Evolutionary conservation across 345 rosid species (phyloP), one percentile per base, ranked within the genome.

Genomic region (Anastatica hierochuntica): DNA sequence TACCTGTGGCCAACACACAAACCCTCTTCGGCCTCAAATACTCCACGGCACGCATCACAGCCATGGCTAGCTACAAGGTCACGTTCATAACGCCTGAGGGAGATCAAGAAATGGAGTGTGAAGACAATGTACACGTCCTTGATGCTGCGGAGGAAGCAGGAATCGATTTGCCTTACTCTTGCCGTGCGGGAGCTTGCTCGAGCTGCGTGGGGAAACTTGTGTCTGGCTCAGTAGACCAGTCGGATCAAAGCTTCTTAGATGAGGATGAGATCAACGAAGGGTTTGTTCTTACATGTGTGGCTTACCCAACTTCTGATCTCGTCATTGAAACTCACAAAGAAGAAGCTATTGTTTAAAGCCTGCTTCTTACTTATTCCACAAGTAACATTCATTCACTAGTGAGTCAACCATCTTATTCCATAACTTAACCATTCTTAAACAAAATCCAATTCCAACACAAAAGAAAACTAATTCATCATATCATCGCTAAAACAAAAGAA

Each of bases 151-250:
- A 90, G 49, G 95, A 81, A 8, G 1, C 6, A 1, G 98, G 89
- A 0, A 4, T 87, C 1, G 98, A 87, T 54, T 63, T 87, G 29
- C 98, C 98, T 0, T 90, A 82, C 88, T 90, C 96, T 0, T 90
- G 98, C 83, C 74, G 95, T 63, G 96, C 96, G 0, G 98, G 98
- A 0, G 58, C 98, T 14, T 90, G 98, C 78, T 84, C 96, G 8
- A 75, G 88, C 0, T 90, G 98, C 43, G 83, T 84, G 0, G 96
- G 95, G 1, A 82, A 71, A 47, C 21, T 90, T 0, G 41, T 62
- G 1, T 4, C 29, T 1, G 98, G 96, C 1, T 1, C 8, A 0
- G 64, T 90, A 44, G 90, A 87, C 41, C 98, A 90, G 69, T 72
- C 84, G n/a, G 98, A 87, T 15, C 72, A 70, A 10, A 75, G 79